These are phyloP conservation scores for Fistulina hepatica DNA, from an alignment of 1,284 basidiomycete genomes.

Conservation along the genomic window DNA sequence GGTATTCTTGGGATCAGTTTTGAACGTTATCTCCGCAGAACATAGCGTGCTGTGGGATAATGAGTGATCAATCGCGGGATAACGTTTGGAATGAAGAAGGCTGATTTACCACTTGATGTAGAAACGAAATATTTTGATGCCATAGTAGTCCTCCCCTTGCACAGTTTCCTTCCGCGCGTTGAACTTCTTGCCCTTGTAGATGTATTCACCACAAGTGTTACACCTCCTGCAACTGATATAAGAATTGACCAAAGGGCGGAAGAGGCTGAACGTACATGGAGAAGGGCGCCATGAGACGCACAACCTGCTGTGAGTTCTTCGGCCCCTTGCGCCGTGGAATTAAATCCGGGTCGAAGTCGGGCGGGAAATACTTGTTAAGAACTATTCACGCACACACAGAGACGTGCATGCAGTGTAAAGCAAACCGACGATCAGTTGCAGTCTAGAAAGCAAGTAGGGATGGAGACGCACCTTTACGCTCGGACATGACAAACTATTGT, in stretches of 20 bases:
- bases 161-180: slow-evolving; percentile 98
- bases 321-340: slow-evolving; percentile 84
- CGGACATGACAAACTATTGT: slow-evolving; percentile 9
- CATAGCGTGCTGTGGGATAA: slow-evolving; percentile 61
- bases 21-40: slow-evolving; percentile 98
- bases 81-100: neutral
- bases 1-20: slow-evolving; percentile 97
- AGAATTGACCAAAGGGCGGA: too few species aligned
- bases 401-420: neutral
- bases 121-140: slow-evolving; percentile 90
- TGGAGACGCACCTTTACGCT: slow-evolving; percentile 12
- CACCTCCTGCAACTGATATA: slow-evolving; percentile 73
- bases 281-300: slow-evolving; percentile 98
- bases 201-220: slow-evolving; percentile 94
- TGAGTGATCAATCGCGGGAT: slow-evolving; percentile 1
- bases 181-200: slow-evolving; percentile 99
- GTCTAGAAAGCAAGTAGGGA: neutral
- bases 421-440: neutral
- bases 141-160: slow-evolving; percentile 93
- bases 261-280: slow-evolving; percentile 61
- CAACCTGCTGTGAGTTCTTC: slow-evolving; percentile 91
- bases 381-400: slow-evolving; percentile 36
- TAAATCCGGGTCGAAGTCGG: slow-evolving; percentile 96
- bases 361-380: slow-evolving; percentile 85
- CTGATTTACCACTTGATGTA: slow-evolving; percentile 67